Evolutionary conservation across 257 asterid genomes (phyloP), one percentile per base, ranked within the genome.

Genomic region (Plantago major): DNA sequence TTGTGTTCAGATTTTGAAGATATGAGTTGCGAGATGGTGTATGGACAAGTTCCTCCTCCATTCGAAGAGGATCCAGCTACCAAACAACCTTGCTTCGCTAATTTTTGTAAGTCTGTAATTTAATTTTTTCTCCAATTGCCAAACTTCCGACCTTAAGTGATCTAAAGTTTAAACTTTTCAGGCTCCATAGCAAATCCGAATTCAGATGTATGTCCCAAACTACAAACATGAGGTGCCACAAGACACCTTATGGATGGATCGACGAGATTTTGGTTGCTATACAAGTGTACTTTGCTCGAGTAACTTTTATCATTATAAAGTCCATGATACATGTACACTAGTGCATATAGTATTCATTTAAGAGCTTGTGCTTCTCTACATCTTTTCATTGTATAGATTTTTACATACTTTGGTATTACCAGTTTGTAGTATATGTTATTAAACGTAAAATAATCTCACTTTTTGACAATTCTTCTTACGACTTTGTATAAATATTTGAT

Each of bases 1-100:
- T 18, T n/a, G n/a, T n/a, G n/a, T n/a, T 10, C 46, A 89, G 97
- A 92, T 80, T 92, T 92, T 58, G 97, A 92, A 71, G 97, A 92
- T 67, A 92, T 92, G 97, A 89, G 97, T 53, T 92, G 99, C 50
- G 96, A 92, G 64, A 89, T 92, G 99, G 79, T 79, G 26, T 92
- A 81, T 10, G 96, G 99, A 42, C 99, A 86, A 76, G 80, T 68
- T 49, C 99, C 99, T 15, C 93, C 89, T 0, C 54, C 75, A 11
- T 79, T 84, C 68, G 97, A 84, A 78, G 91, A 86, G 47, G 99
- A 92, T 67, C 90, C 95, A 0, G 83, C 76, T 11, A 67, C 88
- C 60, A 89, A 78, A 48, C 95, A 92, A 43, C 93, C 97, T 67
- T 92, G 98, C 69, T 80, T 86, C 6, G 54, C 78, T 1, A 69